Base-by-base conservation (phyloP, 2,329 filamentous ascomycete species). In the Conoideocrella luteorostrata region DNA sequence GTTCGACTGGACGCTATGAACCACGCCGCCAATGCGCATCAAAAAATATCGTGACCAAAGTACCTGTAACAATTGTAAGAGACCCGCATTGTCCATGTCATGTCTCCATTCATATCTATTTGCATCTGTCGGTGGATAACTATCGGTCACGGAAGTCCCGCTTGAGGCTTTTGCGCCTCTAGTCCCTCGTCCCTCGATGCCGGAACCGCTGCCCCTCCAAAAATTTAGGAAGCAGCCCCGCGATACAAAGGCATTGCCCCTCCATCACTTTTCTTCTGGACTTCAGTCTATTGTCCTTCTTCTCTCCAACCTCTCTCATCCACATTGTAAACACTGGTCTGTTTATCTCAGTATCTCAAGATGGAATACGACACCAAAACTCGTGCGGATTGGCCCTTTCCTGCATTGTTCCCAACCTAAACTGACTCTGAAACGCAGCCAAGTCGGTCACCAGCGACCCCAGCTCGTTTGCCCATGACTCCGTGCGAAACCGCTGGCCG, bases 401-500 rank as follows among this genome's bases (percentile, higher is more conserved):
- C 32, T 23, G 30, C 24, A 17, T 24, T 9, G 18, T 12, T 11
- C 18, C 22, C 5, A 12, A 4, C 23, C 32, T 36, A n/a, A 34
- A 43, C 37, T 47, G 41, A 52, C 49, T 39, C 5, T 18, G 37
- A 32, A 37, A n/a, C 22, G 44, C 56, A 94, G 87, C 84, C 37
- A 81, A 80, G 48, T 94, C 84, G 63, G 75, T 74, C 54, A 97
- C 89, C 29, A 81, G 77, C 56, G 90, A 97, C 69, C 79, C 78
- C 57, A 86, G 75, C 33, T 96, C 89, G 38, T 97, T 97, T 62
- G 93, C 86, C 41, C 88, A 82, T 64, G 74, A 82, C 47, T 95
- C 93, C 7, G 91, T 88, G 26, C 77, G 84, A 57, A 84, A 89
- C 53, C 77, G 93, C 63, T 98, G 91, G 93, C 93, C 93, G 13